Evolutionary conservation across 2,329 filamentous ascomycete species (phyloP).

Genomic region (Xylariaceae sp.): DNA sequence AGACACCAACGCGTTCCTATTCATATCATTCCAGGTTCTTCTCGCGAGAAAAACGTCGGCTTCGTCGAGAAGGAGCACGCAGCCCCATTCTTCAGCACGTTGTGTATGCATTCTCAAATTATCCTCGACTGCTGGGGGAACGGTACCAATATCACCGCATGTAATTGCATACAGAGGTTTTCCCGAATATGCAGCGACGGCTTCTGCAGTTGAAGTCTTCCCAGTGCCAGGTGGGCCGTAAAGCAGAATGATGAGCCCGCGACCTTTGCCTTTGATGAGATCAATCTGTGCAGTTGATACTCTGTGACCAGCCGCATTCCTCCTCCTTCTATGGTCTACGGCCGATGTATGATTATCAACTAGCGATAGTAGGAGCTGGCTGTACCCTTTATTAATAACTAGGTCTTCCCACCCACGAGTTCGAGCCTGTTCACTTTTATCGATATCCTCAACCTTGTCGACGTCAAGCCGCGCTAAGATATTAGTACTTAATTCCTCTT

Average conservation of each 20-base stretch:
- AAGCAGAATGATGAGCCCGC: neutral
- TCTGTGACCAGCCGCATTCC: no score
- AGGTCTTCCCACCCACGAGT: slow-evolving; percentile 7
- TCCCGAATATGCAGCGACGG: neutral
- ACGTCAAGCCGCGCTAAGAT: neutral
- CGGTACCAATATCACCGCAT: neutral
- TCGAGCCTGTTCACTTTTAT: slow-evolving; percentile 1
- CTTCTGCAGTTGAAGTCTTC: neutral
- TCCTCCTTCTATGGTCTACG: no score
- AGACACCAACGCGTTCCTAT: slow-evolving; percentile 10
- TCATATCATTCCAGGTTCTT: slow-evolving; percentile 4
- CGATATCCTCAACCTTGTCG: slow-evolving; percentile 1
- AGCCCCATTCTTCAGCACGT: neutral
- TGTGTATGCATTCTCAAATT: neutral
- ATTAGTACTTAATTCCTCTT: neutral
- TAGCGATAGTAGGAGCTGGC: neutral
- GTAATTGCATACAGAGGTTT: neutral
- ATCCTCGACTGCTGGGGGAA: neutral
- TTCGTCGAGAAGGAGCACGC: slow-evolving; percentile 11
- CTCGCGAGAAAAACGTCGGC: slow-evolving; percentile 3
- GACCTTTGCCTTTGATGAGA: neutral
- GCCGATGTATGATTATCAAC: neutral
- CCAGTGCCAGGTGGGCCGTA: neutral
- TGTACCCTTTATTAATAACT: neutral
- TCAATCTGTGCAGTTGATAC: neutral